Evolutionary conservation across 2,329 filamentous ascomycete genomes (phyloP), one percentile per base, ranked within the genome.

Genomic region (Verruconis gallopava): DNA sequence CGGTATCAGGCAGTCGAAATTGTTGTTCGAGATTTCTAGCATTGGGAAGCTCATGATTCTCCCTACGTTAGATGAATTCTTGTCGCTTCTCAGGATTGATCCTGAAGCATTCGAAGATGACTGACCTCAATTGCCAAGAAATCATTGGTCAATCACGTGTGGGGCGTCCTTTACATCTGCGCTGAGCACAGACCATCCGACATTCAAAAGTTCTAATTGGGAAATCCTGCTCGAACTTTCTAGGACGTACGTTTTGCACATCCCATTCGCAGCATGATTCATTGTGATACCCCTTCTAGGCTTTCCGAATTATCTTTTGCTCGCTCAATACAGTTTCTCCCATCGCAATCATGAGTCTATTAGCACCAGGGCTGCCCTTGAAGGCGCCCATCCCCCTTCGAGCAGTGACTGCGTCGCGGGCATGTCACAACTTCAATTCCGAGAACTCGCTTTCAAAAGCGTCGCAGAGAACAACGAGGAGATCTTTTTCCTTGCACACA

Each of bases 281-380:
- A 30, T 30, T 30, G 6, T 30, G 25, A 30, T 30, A 30, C 25
- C 25, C 25, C 6, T 9, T 30, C n/a, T n/a, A n/a, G n/a, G n/a
- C n/a, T n/a, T n/a, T n/a, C n/a, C n/a, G 25, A 30, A 9, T 9
- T 9, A 30, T 30, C 25, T 30, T 30, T 30, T 30, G n/a, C n/a
- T 30, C n/a, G 9, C n/a, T 30, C 25, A 9, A 30, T 30, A 30
- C 6, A 9, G 9, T 9, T 9, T 9, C n/a, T 9, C 25, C 25
- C 6, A 30, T n/a, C n/a, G 25, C 25, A n/a, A 28, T n/a, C 21
- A 62, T 62, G 59, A 61, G 58, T 48, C 28, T 61, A 41, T 51
- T 55, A 49, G 53, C 53, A 40, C 53, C 59, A 15, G 50, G 53
- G 21, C 42, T 59, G 15, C 46, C 60, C n/a, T 50, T 55, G 2